These are phyloP conservation scores for Podosphaera fusca DNA, from an alignment of 2,329 filamentous ascomycete genomes.

Conservation along the genomic window DNA sequence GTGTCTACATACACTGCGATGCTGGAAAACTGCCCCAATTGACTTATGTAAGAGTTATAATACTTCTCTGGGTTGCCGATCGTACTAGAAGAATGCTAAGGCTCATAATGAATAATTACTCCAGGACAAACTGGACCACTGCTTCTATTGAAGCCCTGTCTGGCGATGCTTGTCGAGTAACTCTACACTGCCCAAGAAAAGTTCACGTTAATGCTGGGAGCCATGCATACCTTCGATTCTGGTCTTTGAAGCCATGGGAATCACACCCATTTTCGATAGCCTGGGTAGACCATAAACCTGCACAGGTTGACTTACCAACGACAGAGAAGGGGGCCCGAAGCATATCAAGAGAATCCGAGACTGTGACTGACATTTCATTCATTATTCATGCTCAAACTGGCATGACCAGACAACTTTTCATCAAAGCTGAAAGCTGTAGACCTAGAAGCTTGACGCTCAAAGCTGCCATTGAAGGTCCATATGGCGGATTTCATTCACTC, in stretches of 20 bases:
- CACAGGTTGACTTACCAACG: conserved; percentile 13
- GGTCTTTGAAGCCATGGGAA: conserved; percentile 41
- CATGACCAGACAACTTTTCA: conserved; percentile 63
- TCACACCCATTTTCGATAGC: conserved; percentile 61
- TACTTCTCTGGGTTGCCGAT: conserved; percentile 59
- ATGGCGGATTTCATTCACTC: conserved; percentile 61
- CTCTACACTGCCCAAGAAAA: conserved; percentile 42
- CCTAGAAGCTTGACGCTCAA: conserved; percentile 5
- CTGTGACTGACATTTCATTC: conserved; percentile 41
- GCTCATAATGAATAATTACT: conserved; percentile 41
- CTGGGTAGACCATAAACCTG: conserved; percentile 38
- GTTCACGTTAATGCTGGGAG: conserved; percentile 45
- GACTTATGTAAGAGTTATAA: conserved; percentile 49
- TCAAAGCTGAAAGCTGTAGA: conserved; percentile 30
- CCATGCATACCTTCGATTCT: conserved; percentile 53
- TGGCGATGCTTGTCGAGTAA: conserved; percentile 47
- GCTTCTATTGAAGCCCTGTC: conserved; percentile 45
- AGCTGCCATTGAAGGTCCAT: conserved; percentile 74
- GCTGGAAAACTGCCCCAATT: conserved; percentile 42
- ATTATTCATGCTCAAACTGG: conserved; percentile 73
- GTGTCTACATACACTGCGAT: conserved; percentile 58
- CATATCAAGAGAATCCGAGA: conserved; percentile 18
- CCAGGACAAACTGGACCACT: conserved; percentile 28
- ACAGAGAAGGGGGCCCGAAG: conserved; percentile 15
- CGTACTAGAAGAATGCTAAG: conserved; percentile 38